These are phyloP conservation scores for Opeltia flavorubescens DNA, from an alignment of 495 filamentous ascomycete genomes.

Conservation along the genomic window DNA sequence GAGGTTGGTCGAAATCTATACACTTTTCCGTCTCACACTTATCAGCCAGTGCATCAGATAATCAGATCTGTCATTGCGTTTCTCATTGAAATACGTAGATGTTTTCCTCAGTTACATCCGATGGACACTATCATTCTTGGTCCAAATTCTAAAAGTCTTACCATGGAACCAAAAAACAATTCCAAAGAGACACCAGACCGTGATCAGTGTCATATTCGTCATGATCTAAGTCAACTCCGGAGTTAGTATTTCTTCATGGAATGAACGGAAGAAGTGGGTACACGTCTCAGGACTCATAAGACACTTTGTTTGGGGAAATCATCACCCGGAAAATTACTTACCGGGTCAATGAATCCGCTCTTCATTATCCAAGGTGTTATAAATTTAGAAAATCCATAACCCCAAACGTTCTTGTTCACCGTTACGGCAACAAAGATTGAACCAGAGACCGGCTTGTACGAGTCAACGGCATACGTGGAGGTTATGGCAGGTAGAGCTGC, in stretches of 20 bases:
- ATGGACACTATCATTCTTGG: slow-evolving; percentile 39
- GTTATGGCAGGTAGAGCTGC: slow-evolving; percentile 39
- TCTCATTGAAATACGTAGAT: no score
- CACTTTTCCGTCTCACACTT: no score
- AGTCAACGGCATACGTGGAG: slow-evolving; percentile 41
- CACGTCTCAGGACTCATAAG: no score
- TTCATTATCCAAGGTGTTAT: slow-evolving; percentile 27
- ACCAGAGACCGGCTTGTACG: slow-evolving; percentile 46
- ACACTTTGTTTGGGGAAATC: no score
- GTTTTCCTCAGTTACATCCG: slow-evolving; percentile 26
- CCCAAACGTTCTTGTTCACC: slow-evolving; percentile 47
- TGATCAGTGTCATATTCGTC: slow-evolving; percentile 38
- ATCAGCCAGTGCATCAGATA: no score
- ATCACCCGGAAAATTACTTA: neutral
- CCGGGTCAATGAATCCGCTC: slow-evolving; percentile 25
- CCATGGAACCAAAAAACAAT: slow-evolving; percentile 42
- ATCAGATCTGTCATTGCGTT: no score
- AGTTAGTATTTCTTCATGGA: no score
- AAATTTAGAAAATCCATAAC: slow-evolving; percentile 37
- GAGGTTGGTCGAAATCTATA: no score
- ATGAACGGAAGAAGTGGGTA: no score
- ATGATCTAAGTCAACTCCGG: no score
- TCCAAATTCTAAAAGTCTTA: slow-evolving; percentile 42
- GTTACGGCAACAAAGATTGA: slow-evolving; percentile 48
- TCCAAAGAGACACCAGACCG: slow-evolving; percentile 37